phyloP scores from a whole-genome alignment of 371 early-diverging fungal species.

The Circinella umbellata region DNA sequence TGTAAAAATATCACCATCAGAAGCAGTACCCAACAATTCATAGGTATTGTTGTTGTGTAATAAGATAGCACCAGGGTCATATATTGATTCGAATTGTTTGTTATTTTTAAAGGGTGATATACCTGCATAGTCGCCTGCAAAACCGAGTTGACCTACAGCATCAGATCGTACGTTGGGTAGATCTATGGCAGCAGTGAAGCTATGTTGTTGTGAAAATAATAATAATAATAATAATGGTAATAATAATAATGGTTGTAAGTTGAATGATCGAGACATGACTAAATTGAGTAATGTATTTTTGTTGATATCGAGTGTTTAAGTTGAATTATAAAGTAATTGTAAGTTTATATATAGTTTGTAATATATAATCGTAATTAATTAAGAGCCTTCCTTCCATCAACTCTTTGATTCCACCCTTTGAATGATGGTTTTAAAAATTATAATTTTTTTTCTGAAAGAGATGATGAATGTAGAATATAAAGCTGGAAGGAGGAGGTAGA shows the following conservation, averaged over 20 bases:
- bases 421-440: too few species aligned
- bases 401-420: not conserved
- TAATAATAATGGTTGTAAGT: not conserved
- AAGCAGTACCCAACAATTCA: constrained; percentile 19
- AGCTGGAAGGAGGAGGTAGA: not conserved
- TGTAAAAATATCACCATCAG: constrained; percentile 18
- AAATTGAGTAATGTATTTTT: not conserved
- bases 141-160: constrained; percentile 36
- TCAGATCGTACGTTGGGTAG: constrained; percentile 20
- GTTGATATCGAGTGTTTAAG: not conserved
- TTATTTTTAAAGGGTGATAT: constrained; percentile 31
- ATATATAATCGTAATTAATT: too few species aligned
- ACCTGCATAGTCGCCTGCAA: constrained; percentile 46
- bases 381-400: not conserved
- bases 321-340: not conserved
- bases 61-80: constrained; percentile 19
- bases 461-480: not conserved
- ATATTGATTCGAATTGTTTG: constrained; percentile 28
- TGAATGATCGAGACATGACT: not conserved
- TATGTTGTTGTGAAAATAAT: not conserved
- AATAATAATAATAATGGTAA: not conserved
- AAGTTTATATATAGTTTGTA: not conserved
- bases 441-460: not conserved
- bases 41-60: constrained; percentile 29
- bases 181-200: constrained; percentile 4